Conservation (phyloP, 495 filamentous ascomycete species). For the Podospora tetraspora region DNA sequence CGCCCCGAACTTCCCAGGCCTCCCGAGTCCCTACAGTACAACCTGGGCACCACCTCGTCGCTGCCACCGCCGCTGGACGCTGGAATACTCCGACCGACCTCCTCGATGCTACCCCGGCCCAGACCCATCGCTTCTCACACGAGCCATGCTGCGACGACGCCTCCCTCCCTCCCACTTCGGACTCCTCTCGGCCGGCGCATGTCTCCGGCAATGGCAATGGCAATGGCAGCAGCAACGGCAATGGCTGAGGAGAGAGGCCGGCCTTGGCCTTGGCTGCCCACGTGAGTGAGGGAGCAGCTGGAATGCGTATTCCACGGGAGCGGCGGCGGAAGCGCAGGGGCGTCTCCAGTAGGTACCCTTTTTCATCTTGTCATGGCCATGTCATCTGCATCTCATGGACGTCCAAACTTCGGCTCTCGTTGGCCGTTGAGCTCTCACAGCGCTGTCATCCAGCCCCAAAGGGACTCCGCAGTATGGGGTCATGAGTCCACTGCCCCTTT, state of each 20-base stretch:
- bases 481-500: conserved; percentile 15
- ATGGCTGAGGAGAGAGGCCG: not conserved
- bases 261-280: not conserved
- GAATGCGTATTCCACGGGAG: not conserved
- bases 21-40: too few relatives aligned
- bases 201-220: not conserved
- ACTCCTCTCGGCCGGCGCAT: not conserved
- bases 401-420: not conserved
- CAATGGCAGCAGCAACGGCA: not conserved
- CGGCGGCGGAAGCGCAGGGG: not conserved
- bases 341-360: not conserved
- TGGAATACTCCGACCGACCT: not conserved
- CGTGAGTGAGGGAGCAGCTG: not conserved
- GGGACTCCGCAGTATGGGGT: conserved; percentile 11
- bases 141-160: not conserved
- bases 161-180: not conserved
- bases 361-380: not conserved
- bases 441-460: conserved; percentile 1
- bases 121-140: not conserved
- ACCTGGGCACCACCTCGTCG: not conserved
- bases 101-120: not conserved
- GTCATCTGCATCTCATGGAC: not conserved
- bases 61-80: conserved; percentile 2
- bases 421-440: not conserved
- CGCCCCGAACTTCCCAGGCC: not conserved